These are phyloP conservation scores for Cercospora citrullina DNA, from an alignment of 2,329 filamentous ascomycete genomes.

Conservation along the genomic window DNA sequence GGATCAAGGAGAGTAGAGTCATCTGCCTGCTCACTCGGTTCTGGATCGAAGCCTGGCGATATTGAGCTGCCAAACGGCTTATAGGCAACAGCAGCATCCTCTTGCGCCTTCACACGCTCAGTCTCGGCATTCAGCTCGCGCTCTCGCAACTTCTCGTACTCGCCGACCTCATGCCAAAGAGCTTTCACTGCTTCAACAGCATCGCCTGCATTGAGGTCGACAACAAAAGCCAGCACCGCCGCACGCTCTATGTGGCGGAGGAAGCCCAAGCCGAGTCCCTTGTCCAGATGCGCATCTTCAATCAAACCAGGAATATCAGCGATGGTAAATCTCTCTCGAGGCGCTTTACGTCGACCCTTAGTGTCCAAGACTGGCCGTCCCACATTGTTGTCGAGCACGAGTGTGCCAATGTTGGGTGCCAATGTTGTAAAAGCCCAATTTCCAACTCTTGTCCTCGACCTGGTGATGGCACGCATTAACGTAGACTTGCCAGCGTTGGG, in stretches of 20 bases:
- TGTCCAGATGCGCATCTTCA: constrained; percentile 87
- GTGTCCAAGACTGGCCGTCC: constrained; percentile 64
- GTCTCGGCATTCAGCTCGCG: constrained; percentile 66
- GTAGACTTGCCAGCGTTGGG: constrained; percentile 97
- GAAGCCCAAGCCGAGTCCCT: constrained; percentile 86
- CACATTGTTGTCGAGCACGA: constrained; percentile 83
- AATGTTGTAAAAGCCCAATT: constrained; percentile 97
- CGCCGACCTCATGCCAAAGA: constrained; percentile 85
- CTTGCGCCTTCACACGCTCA: constrained; percentile 52
- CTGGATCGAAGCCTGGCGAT: constrained; percentile 32
- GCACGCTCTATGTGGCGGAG: constrained; percentile 92
- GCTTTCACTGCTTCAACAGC: constrained; percentile 75
- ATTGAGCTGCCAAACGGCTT: constrained; percentile 49
- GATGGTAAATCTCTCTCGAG: constrained; percentile 81
- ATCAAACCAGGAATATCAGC: constrained; percentile 95
- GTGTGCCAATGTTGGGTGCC: constrained; percentile 91
- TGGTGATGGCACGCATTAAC: constrained; percentile 80
- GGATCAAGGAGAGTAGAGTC: constrained; percentile 31
- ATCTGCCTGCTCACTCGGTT: constrained; percentile 19
- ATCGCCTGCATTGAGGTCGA: constrained; percentile 79
- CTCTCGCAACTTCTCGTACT: constrained; percentile 81
- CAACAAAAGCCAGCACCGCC: constrained; percentile 86
- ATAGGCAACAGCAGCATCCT: constrained; percentile 45
- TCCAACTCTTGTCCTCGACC: constrained; percentile 84
- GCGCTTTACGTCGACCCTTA: constrained; percentile 50